Percentiles rank a stretch among this genome's conserved stretches.
These are phyloP conservation scores for Diddensiella santjacobensis DNA, from an alignment of 805 yeast genomes.

Conservation along the genomic window DNA sequence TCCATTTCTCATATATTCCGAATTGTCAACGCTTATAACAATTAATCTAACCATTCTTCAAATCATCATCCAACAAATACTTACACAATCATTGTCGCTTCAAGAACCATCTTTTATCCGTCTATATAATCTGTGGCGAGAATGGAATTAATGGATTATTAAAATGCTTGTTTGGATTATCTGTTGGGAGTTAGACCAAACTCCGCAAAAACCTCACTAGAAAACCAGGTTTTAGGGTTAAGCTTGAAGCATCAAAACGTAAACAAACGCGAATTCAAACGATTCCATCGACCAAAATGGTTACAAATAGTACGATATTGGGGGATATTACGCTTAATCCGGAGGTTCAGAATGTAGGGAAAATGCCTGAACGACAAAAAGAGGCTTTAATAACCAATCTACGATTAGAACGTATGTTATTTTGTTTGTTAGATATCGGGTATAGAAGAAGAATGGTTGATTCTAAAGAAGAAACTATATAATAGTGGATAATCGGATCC, in stretches of 20 bases:
- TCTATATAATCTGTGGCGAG: conserved; percentile 5
- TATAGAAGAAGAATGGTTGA: too few species aligned
- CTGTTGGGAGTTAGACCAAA: neutral
- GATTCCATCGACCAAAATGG: too few species aligned
- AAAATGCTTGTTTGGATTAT: neutral
- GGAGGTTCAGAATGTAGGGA: too few species aligned
- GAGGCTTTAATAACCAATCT: conserved; percentile 19
- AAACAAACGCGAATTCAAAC: neutral
- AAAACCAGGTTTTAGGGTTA: too few species aligned
- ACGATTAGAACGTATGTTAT: conserved; percentile 21
- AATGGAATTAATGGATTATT: neutral
- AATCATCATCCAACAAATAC: too few species aligned
- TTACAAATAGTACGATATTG: too few species aligned
- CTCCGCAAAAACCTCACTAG: neutral
- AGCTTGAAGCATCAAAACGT: too few species aligned
- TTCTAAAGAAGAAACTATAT: too few species aligned
- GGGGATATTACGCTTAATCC: too few species aligned
- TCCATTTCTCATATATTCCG: conserved; percentile 94
- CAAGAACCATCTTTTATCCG: conserved; percentile 68
- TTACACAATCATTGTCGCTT: conserved; percentile 87
- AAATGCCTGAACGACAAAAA: neutral
- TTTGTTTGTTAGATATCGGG: neutral
- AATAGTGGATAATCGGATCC: conserved; percentile 32
- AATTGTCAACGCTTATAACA: conserved; percentile 69
- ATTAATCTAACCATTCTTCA: too few species aligned